Evolutionary conservation across 1,139 yeast genomes (phyloP).

Genomic region (Maudiozyma humilis): DNA sequence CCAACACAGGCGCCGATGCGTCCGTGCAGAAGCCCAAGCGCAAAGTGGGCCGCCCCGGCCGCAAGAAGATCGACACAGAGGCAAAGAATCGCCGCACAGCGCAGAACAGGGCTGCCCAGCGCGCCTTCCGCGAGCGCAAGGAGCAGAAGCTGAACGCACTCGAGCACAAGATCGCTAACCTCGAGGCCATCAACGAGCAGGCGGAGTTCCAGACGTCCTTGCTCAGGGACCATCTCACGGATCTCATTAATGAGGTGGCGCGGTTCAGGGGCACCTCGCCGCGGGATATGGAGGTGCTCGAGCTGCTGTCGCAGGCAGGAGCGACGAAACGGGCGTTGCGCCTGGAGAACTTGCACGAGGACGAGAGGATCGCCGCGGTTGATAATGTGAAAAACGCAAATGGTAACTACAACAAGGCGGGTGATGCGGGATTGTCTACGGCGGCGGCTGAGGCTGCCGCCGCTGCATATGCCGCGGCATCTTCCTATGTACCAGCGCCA

Average conservation of each 20-base stretch:
- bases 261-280: constrained; percentile 7
- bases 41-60: constrained; percentile 43
- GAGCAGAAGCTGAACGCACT: constrained; percentile 80
- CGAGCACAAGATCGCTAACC: constrained; percentile 62
- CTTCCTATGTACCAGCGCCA: no score
- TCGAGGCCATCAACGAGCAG: constrained; percentile 62
- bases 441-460: constrained; percentile 2
- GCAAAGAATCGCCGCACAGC: constrained; percentile 86
- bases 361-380: constrained; percentile 1
- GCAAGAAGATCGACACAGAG: constrained; percentile 72
- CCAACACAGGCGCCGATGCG: neutral
- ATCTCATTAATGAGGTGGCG: constrained; percentile 34
- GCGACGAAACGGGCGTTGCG: constrained; percentile 1
- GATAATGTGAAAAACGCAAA: constrained; percentile 3
- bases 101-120: constrained; percentile 94
- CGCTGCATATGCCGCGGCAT: constrained; percentile 1
- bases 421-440: neutral
- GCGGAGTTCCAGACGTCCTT: constrained; percentile 65
- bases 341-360: constrained; percentile 3
- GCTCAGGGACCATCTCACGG: constrained; percentile 63
- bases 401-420: neutral
- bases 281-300: constrained; percentile 4
- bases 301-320: neutral
- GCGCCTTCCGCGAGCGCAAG: constrained; percentile 92
- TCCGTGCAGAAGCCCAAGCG: constrained; percentile 14